Base-by-base conservation (phyloP, 345 rosid species). In the Garcia nutans region DNA sequence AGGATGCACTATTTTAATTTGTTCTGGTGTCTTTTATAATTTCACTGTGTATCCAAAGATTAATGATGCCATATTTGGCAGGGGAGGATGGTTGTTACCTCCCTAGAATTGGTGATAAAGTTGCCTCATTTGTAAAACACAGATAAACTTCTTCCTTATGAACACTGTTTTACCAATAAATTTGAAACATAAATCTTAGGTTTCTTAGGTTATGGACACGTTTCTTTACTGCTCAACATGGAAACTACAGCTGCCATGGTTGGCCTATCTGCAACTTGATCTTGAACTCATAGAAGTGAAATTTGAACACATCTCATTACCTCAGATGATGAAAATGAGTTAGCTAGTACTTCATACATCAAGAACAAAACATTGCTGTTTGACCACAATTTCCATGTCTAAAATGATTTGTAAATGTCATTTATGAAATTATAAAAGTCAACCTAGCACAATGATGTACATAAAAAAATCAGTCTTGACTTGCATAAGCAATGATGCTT, bases 341-440 rank as follows among this genome's bases (percentile, higher is more conserved):
- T 77, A 17, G 15, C 77, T 28, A 80, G n/a, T 0, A 1, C 17
- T 5, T 83, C 81, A 78, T 83, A 84, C 52, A 80, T 75, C 63
- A 85, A 60, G 45, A 77, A 62, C 10, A 68, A 6, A 23, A 65
- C 76, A 13, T 74, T 79, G 10, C 74, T 78, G 0, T 81, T 77
- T 7, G 44, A 71, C 88, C 87, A 85, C 8, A 78, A 74, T 31
- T 74, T 77, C 87, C 87, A 83, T 3, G 83, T 84, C 90, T 85
- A 58, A 37, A 31, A 28, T 23, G 55, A 9, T 15, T 31, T 28
- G 2, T 17, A 5, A 16, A 8, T 69, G 45, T n/a, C 22, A 33
- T 19, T 12, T 33, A 24, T 45, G 17, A 15, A 49, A 68, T 50
- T 52, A 20, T 37, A n/a, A 67, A 42, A 42, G 37, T 33, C 37